Evolutionary conservation across 805 yeast genomes (phyloP).

Genomic region (Pichia cabralensis): DNA sequence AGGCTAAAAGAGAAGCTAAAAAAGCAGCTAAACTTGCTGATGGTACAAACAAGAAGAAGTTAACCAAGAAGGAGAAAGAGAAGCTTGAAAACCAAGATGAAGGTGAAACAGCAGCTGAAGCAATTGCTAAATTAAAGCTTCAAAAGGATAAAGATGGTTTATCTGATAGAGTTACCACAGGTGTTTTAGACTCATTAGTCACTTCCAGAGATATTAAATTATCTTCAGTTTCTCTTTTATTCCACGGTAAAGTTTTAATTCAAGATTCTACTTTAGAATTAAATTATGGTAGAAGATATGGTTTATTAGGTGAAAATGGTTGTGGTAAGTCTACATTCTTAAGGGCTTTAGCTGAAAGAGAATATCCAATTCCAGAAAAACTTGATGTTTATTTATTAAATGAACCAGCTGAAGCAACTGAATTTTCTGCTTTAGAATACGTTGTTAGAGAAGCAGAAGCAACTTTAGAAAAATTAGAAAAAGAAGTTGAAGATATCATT

Average conservation of each 20-base stretch:
- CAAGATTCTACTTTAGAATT: conserved; percentile 89
- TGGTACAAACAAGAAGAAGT: conserved; percentile 57
- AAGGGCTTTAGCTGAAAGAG: conserved; percentile 90
- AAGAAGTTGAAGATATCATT: conserved; percentile 78
- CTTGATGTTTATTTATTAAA: conserved; percentile 89
- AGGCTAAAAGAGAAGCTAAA: conserved; percentile 97
- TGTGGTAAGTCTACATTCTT: conserved; percentile 97
- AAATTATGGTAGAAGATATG: conserved; percentile 96
- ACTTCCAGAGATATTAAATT: conserved; percentile 93
- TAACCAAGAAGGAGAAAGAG: conserved; percentile 44
- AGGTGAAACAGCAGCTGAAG: conserved; percentile 58
- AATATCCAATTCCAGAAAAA: conserved; percentile 86
- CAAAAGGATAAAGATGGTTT: conserved; percentile 92
- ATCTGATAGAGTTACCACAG: conserved; percentile 96
- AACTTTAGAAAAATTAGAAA: conserved; percentile 86
- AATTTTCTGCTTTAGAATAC: conserved; percentile 85
- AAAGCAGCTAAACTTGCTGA: conserved; percentile 87
- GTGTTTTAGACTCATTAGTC: conserved; percentile 80
- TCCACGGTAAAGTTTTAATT: conserved; percentile 94
- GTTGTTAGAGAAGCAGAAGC: conserved; percentile 95
- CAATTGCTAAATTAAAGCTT: conserved; percentile 75
- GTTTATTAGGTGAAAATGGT: conserved; percentile 96
- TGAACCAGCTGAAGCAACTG: conserved; percentile 96
- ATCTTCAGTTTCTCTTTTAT: conserved; percentile 79
- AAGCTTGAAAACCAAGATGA: conserved; percentile 36